Evolutionary conservation across 805 yeast species (phyloP).

Genomic region (Starmera pachycereana): DNA sequence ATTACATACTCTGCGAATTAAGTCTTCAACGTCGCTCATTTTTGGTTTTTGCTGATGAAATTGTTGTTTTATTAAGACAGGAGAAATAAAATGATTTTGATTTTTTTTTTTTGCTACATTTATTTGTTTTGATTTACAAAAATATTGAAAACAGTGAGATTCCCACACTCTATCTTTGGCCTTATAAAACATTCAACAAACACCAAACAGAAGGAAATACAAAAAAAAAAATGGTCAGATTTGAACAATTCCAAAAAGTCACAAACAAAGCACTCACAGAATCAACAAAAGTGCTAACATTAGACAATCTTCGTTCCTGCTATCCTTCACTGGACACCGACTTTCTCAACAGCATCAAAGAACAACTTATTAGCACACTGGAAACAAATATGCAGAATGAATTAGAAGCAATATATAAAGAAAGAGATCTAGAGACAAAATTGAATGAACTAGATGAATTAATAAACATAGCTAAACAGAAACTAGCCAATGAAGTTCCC

Average conservation of each 20-base stretch:
- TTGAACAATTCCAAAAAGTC: slow-evolving; percentile 35
- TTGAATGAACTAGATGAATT: slow-evolving; percentile 36
- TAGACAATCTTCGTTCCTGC: slow-evolving; percentile 38
- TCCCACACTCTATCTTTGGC: not conserved
- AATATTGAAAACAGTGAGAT: too few relatives aligned
- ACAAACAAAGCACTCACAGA: slow-evolving; percentile 42
- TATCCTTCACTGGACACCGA: slow-evolving; percentile 37
- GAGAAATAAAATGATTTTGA: too few relatives aligned
- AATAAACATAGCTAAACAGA: slow-evolving; percentile 24
- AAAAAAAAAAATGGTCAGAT: slow-evolving; percentile 25
- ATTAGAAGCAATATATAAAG: slow-evolving; percentile 39
- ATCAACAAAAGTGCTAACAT: slow-evolving; percentile 35
- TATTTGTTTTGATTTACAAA: too few relatives aligned
- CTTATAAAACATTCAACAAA: slow-evolving; percentile 11
- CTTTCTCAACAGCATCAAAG: slow-evolving; percentile 33
- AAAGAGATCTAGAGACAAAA: slow-evolving; percentile 30
- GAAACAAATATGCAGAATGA: slow-evolving; percentile 31
- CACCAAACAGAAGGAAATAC: slow-evolving; percentile 1
- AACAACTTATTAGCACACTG: slow-evolving; percentile 40
- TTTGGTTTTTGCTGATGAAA: too few relatives aligned
- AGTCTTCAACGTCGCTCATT: too few relatives aligned
- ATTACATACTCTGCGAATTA: too few relatives aligned
- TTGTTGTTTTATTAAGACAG: too few relatives aligned
- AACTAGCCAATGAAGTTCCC: slow-evolving; percentile 1
- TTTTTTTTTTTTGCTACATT: too few relatives aligned